Conservation (phyloP, 805 yeast genomes). For the Lipomyces sp. region DNA sequence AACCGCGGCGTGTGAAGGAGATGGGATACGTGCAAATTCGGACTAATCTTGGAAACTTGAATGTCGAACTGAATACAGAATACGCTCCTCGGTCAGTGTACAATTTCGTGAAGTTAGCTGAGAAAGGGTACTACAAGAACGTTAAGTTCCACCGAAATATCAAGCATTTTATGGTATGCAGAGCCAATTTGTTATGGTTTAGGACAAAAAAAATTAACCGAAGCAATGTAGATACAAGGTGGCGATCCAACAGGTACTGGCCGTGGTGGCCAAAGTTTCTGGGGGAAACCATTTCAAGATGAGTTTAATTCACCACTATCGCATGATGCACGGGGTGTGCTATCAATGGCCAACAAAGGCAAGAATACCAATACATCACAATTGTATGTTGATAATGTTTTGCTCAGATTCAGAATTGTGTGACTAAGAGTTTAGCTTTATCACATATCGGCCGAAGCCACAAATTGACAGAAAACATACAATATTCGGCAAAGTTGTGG, state of each 20-base stretch:
- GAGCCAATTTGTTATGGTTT: not conserved
- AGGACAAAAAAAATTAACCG: not conserved
- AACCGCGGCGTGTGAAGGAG: conserved; percentile 40
- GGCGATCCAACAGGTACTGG: conserved; percentile 49
- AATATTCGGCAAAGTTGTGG: conserved; percentile 59
- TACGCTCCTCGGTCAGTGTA: conserved; percentile 60
- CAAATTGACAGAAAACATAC: conserved; percentile 69
- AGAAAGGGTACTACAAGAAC: conserved; percentile 47
- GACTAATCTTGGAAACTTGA: conserved; percentile 48
- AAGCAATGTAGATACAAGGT: conserved; percentile 41
- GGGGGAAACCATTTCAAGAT: conserved; percentile 44
- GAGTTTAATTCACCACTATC: conserved; percentile 64
- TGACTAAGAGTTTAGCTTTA: conserved; percentile 50
- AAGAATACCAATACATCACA: conserved; percentile 93
- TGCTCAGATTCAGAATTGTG: not conserved
- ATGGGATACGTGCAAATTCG: conserved; percentile 42
- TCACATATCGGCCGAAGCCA: conserved; percentile 73
- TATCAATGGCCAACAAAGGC: conserved; percentile 93
- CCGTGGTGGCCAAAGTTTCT: conserved; percentile 41
- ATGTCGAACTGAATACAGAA: conserved; percentile 68
- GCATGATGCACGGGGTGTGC: conserved; percentile 78
- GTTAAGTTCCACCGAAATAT: conserved; percentile 45
- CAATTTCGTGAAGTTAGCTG: conserved; percentile 55
- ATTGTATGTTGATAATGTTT: conserved; percentile 48
- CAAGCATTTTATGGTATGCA: conserved; percentile 42